Conservation (phyloP, 306 rosid genomes). For the Rosa chinensis region DNA sequence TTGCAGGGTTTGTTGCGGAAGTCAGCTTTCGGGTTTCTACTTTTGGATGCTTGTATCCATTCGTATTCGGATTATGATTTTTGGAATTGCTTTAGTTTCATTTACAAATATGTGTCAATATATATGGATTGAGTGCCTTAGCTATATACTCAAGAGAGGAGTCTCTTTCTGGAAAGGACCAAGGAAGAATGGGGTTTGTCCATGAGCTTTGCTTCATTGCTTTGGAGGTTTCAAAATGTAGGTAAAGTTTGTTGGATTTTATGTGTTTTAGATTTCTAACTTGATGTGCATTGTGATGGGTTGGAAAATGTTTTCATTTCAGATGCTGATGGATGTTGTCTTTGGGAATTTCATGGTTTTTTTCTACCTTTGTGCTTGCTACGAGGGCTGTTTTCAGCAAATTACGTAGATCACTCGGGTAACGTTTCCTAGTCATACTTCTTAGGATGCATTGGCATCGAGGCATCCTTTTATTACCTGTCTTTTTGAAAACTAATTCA, state of each 20-base stretch:
- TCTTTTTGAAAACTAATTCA: neutral
- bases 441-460: neutral
- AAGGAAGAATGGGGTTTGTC: constrained; percentile 45
- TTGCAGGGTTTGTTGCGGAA: constrained; percentile 73
- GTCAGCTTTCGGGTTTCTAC: constrained; percentile 57
- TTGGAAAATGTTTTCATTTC: constrained; percentile 20
- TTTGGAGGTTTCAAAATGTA: constrained; percentile 69
- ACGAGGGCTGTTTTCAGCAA: constrained; percentile 46
- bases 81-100: constrained; percentile 11
- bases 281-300: neutral
- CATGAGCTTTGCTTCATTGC: constrained; percentile 44
- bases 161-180: constrained; percentile 52
- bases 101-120: neutral
- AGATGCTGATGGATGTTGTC: constrained; percentile 56
- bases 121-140: constrained; percentile 39
- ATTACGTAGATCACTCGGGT: constrained; percentile 52
- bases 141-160: constrained; percentile 51
- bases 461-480: neutral
- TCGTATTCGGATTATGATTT: neutral
- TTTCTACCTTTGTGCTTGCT: constrained; percentile 53
- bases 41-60: constrained; percentile 84
- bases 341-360: constrained; percentile 66
- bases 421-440: neutral
- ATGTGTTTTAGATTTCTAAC: constrained; percentile 8
- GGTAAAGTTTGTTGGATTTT: constrained; percentile 10